These are phyloP conservation scores for Ophiocordyceps camponoti-floridani DNA, from an alignment of 2,329 filamentous ascomycete species.

Conservation along the genomic window DNA sequence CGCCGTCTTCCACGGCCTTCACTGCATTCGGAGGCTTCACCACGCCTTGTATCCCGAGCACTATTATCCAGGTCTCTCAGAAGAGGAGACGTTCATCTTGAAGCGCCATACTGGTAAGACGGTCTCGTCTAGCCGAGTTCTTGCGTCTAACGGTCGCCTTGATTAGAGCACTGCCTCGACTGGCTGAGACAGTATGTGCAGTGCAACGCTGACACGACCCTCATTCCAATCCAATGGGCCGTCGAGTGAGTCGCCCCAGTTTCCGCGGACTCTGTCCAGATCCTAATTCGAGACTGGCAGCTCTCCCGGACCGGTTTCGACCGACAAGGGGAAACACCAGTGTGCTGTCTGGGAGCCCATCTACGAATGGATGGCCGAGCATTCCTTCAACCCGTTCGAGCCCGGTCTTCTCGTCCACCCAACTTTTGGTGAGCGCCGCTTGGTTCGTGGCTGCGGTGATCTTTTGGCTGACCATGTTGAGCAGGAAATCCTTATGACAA, in stretches of 20 bases:
- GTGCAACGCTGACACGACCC: conserved; percentile 1
- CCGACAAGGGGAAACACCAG: not conserved
- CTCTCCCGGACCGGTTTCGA: not conserved
- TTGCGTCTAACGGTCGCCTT: not conserved
- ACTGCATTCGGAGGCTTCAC: not conserved
- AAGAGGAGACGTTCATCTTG: not conserved
- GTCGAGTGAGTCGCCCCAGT: not conserved
- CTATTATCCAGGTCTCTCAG: not conserved
- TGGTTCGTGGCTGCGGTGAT: too few species aligned
- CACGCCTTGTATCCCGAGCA: not conserved
- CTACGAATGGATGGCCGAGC: conserved; percentile 1
- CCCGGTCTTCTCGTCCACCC: conserved; percentile 1
- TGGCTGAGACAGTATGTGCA: conserved; percentile 1
- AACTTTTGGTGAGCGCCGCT: not conserved
- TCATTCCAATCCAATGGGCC: conserved; percentile 1
- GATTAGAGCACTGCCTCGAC: conserved; percentile 1
- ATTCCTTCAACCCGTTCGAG: not conserved
- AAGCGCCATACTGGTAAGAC: not conserved
- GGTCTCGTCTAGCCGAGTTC: not conserved
- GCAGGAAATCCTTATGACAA: not conserved
- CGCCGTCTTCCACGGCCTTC: not conserved
- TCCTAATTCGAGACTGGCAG: not conserved
- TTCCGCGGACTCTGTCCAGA: not conserved
- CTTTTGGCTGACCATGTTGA: not conserved
- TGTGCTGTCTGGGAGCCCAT: conserved; percentile 1